Percentiles rank a stretch among this genome's conserved stretches.
These are phyloP conservation scores for Taphrina pruni DNA, from an alignment of 1,139 yeast genomes.

Conservation along the genomic window DNA sequence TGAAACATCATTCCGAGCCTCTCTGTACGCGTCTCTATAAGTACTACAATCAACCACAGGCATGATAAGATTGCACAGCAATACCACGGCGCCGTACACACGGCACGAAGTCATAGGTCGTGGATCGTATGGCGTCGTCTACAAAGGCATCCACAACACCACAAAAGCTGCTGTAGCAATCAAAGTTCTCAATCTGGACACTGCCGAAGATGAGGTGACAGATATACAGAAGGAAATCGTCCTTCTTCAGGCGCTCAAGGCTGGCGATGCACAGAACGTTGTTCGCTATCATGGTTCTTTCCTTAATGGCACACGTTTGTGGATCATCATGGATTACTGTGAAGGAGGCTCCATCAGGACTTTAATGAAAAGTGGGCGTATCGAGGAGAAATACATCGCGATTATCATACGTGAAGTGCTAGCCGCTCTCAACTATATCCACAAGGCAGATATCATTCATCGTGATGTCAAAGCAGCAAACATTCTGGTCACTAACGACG, in stretches of 20 bases:
- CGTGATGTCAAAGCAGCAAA: constrained; percentile 97
- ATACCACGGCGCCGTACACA: constrained; percentile 50
- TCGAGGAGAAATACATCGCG: constrained; percentile 83
- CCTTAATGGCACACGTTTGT: constrained; percentile 81
- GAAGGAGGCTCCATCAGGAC: constrained; percentile 96
- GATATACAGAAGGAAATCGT: constrained; percentile 95
- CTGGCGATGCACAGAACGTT: constrained; percentile 74
- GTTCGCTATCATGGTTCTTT: constrained; percentile 92
- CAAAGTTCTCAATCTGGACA: constrained; percentile 88
- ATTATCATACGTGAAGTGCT: constrained; percentile 82
- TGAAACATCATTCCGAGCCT: not conserved
- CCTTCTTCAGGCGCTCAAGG: constrained; percentile 78
- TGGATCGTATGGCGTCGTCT: constrained; percentile 96
- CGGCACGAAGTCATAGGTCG: constrained; percentile 91
- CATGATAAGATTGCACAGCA: not conserved
- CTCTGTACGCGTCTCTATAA: not conserved
- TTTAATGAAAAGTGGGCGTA: constrained; percentile 79
- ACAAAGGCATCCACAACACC: constrained; percentile 72
- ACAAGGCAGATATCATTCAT: constrained; percentile 88
- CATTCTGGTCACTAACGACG: constrained; percentile 84
- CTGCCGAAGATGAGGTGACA: constrained; percentile 89
- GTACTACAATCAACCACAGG: not conserved
- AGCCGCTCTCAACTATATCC: constrained; percentile 79
- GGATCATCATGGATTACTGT: constrained; percentile 98
- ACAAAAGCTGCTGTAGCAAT: constrained; percentile 86